phyloP scores from a whole-genome alignment of 495 filamentous ascomycete species.

The Sordaria brevicollis region DNA sequence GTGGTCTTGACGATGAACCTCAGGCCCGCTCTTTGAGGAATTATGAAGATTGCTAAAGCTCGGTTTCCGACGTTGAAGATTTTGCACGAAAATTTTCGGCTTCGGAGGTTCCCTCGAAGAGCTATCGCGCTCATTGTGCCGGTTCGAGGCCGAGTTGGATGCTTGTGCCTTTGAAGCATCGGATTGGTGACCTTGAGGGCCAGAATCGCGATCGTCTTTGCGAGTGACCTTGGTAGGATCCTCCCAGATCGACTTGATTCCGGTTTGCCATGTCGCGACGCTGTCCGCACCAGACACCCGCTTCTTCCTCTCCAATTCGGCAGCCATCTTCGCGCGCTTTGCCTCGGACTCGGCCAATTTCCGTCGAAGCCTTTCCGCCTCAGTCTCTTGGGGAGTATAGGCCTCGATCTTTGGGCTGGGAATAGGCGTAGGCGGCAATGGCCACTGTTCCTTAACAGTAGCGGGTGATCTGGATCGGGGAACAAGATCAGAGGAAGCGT shows the following conservation, averaged over 20 bases:
- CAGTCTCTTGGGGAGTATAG: neutral
- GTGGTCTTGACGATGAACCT: neutral
- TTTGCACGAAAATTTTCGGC: neutral
- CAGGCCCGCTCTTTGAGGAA: accelerated
- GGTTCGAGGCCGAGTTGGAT: neutral
- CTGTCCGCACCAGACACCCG: neutral
- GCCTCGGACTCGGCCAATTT: neutral
- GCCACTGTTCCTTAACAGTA: neutral
- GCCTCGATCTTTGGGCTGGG: neutral
- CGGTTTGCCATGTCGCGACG: neutral
- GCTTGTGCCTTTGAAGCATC: neutral
- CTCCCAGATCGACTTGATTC: neutral
- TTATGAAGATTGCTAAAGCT: neutral
- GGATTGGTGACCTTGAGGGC: neutral
- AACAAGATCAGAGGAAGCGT: accelerated
- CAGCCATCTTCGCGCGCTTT: neutral
- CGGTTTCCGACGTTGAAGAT: neutral
- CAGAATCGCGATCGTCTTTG: neutral
- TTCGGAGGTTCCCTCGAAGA: neutral
- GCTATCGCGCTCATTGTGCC: neutral
- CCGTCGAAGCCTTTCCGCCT: neutral
- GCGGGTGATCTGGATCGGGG: neutral
- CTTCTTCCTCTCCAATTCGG: neutral
- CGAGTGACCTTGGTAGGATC: neutral
- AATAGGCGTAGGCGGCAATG: neutral